Base-by-base conservation (phyloP, 164 flowering plant species). In the Buxus sempervirens region DNA sequence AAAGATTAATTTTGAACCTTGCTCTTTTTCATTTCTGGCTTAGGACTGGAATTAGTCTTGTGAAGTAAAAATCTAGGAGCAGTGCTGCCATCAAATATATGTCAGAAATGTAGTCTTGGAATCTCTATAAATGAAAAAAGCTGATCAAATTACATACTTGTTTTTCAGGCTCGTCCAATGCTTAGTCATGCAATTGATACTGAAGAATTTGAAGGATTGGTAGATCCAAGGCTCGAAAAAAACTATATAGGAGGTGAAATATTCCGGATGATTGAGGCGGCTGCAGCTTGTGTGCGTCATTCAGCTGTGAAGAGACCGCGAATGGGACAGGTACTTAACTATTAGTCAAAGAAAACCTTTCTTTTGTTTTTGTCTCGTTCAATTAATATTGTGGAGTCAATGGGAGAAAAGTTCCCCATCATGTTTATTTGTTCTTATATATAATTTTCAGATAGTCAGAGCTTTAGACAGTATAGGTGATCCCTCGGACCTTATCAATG, bases 271-370 rank as follows among this genome's bases (percentile, higher is more conserved):
- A 76, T 88, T 67, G 90, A 90, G 74, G 90, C 84, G 36, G 96
- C 96, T 64, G 93, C 93, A 64, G 97, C 88, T 58, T 93, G 96
- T 72, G 87, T 89, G 26, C 84, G 98, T n/a, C 98, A 90, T 82
- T 88, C 91, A 54, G 86, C 98, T 66, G 65, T 79, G 25, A 89
- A 83, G 77, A 83, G 97, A 68, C 97, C 98, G 56, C 79, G 84
- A 48, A 93, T 93, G 98, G 86, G 90, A 54, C 96, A 86, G 90
- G 98, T 93, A n/a, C n/a, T n/a, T n/a, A n/a, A n/a, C n/a, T n/a
- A 83, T n/a, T 9, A 42, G 6, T 3, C 12, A 19, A 10, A 21
- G 12, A 38, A 19, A 18, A 12, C 22, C 15, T 14, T 38, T 41
- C 27, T n/a, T 24, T 21, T 0, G 10, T 19, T 21, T 12, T 42